Percentiles rank a stretch among this genome's conserved stretches.
These are phyloP conservation scores for Gossypium arboreum DNA, from an alignment of 345 rosid species.

Conservation along the genomic window DNA sequence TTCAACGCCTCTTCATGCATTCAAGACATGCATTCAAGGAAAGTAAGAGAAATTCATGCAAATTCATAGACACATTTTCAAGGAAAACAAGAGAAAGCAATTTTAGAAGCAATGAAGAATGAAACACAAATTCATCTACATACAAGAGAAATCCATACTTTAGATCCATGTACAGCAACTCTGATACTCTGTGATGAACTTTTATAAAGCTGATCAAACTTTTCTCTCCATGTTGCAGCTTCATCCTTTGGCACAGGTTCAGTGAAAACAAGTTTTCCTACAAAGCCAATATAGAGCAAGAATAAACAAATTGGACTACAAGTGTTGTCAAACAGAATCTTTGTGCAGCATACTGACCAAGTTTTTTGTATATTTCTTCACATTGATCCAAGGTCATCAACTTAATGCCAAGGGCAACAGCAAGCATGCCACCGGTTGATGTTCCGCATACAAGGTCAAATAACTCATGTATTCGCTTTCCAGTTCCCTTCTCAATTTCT, in stretches of 20 bases:
- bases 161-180: conserved; percentile 97
- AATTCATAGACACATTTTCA: background rate
- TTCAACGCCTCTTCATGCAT: background rate
- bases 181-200: conserved; percentile 98
- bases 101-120: background rate
- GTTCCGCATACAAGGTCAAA: conserved; percentile 98
- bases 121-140: conserved; percentile 9
- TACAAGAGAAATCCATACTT: conserved; percentile 43
- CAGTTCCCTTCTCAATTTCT: conserved; percentile 94
- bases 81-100: conserved; percentile 8
- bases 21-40: background rate
- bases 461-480: conserved; percentile 91
- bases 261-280: conserved; percentile 95
- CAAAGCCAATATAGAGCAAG: conserved; percentile 22
- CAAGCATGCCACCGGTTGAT: conserved; percentile 98
- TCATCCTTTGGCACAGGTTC: conserved; percentile 94
- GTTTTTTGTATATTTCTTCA: conserved; percentile 95
- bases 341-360: conserved; percentile 48
- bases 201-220: conserved; percentile 89
- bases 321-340: background rate
- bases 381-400: conserved; percentile 79
- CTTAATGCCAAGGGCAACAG: conserved; percentile 92
- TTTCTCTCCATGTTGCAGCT: conserved; percentile 98
- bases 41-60: background rate
- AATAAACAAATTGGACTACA: conserved; percentile 15